Evolutionary conservation across 1,284 basidiomycete genomes (phyloP), one percentile per base, ranked within the genome.

Genomic region (Prillingera fragicola): DNA sequence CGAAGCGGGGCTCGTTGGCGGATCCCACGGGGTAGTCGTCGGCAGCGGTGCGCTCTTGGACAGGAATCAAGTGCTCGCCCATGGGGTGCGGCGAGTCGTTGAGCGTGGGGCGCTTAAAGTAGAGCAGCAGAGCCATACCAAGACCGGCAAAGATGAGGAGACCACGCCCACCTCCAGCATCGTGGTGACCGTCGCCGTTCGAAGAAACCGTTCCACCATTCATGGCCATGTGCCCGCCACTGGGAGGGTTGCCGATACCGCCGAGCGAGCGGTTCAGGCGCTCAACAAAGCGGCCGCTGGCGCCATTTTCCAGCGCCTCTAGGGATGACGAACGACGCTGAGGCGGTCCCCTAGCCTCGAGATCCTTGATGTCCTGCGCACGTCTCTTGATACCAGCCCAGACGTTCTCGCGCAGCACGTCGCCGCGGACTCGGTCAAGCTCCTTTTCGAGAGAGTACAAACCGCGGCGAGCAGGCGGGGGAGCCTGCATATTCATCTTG

Each of bases 401-500:
- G 1, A 65, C 67, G 2, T 40, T 48, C 8, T 57, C 41, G 22
- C 56, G 56, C 22, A 70, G 40, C 3, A 75, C 73, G 2, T 77
- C 77, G 23, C 74, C 71, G 59, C 81, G 82, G 43, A 78, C 64
- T 50, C 69, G 73, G 53, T 75, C 75, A 12, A 89, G 70, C 68
- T 89, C 86, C 15, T 63, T 69, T 9, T 74, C 72, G 17, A 77
- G 74, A 26, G 72, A 70, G 48, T 84, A 75, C 43, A 83, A 78
- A 5, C 78, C 71, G 33, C 83, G 72, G 14, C 86, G 76, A 17
- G 83, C 85, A 10, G 80, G 74, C 55, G 83, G 84, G 4, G 86
- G 87, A 9, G 87, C 87, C 29, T 84, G 67, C 9, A 79, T 81
- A 60, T 91, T 90, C 70, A 87, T 85, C 68, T 83, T 80, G 40